Evolutionary conservation across 139 green algal genomes (phyloP).

Genomic region (Coccomyxa sp.): DNA sequence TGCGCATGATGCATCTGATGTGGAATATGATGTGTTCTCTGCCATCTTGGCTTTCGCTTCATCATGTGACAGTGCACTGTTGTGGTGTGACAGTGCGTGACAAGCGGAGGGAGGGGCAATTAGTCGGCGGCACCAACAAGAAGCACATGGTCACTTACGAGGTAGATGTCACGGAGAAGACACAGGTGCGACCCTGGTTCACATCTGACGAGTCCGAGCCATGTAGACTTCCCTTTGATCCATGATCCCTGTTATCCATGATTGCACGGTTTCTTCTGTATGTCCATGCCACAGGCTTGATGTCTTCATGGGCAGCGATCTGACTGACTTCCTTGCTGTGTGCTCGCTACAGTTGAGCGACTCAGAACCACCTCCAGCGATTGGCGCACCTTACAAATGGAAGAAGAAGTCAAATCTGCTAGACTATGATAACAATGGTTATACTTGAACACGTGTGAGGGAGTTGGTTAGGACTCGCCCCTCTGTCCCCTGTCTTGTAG

Average conservation of each 20-base stretch:
- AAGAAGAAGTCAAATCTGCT: neutral
- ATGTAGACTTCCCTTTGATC: neutral
- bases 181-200: neutral
- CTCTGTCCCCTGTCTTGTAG: no score
- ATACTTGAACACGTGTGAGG: neutral
- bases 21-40: no score
- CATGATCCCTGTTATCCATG: no score
- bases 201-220: neutral
- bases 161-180: conserved; percentile 10
- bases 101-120: conserved; percentile 21
- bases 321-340: no score
- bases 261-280: no score
- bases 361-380: neutral
- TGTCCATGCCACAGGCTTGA: no score
- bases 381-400: neutral
- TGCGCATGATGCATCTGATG: no score
- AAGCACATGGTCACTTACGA: conserved; percentile 20
- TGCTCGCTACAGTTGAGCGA: neutral
- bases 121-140: conserved; percentile 42
- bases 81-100: conserved; percentile 29
- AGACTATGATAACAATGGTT: neutral
- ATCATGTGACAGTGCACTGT: neutral
- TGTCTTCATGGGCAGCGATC: no score
- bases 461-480: no score
- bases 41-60: neutral